Percentiles rank a stretch among this genome's conserved stretches.
Evolutionary conservation across 345 rosid genomes (phyloP).

Genomic region (Gossypium herbaceum): DNA sequence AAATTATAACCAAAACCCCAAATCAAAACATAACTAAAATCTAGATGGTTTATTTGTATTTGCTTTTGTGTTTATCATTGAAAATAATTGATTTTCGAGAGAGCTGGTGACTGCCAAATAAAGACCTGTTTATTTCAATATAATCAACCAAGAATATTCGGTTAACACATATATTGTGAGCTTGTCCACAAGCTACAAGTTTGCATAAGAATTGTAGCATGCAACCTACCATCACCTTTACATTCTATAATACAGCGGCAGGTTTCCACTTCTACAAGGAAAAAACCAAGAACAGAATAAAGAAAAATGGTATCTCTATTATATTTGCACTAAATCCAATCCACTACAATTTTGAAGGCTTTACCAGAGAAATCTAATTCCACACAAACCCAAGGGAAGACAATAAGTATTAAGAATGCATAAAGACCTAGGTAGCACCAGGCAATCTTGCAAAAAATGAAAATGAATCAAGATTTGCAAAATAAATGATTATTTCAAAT

Average conservation of each 20-base stretch:
- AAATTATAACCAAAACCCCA: constrained; percentile 1
- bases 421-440: neutral
- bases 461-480: neutral
- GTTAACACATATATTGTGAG: neutral
- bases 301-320: neutral
- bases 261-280: neutral
- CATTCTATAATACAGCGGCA: neutral
- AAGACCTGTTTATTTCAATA: neutral
- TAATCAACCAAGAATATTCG: neutral
- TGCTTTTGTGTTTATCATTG: neutral
- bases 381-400: neutral
- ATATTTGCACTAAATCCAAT: neutral
- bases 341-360: neutral
- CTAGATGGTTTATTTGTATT: neutral
- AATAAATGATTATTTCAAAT: neutral
- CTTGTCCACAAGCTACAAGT: neutral
- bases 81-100: neutral
- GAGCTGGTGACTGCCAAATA: neutral
- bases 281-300: neutral
- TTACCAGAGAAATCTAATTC: neutral
- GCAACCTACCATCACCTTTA: neutral
- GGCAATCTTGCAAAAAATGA: neutral
- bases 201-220: neutral
- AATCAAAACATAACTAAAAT: neutral
- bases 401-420: neutral